Base-by-base conservation (phyloP, 1,139 yeast species). In the Geotrichum klebahnii region DNA sequence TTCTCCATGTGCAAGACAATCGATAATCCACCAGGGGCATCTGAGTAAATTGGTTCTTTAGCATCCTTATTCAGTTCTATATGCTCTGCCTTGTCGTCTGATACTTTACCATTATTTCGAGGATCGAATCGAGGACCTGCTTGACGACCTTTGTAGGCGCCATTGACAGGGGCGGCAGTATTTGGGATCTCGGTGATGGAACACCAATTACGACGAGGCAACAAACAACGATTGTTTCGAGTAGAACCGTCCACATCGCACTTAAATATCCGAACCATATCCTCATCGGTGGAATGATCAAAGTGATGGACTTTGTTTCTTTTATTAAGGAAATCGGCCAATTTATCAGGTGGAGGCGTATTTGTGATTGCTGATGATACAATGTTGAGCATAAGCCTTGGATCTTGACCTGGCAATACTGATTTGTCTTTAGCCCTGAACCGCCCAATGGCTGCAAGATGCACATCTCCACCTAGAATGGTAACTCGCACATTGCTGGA, bases 401-500 rank as follows among this genome's bases (percentile, higher is more conserved):
- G 83, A 66, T 90, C 97, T 28, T 70, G 63, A 59, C 81, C 82
- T 0, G 94, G 89, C 31, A 69, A 59, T 6, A 70, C 65, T n/a
- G 74, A 60, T 8, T 76, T 84, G 49, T 72, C 62, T 55, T 78
- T 80, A 16, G 89, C 73, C 61, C 79, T 78, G 66, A 90, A 77
- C 59, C 96, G 75, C 14, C 96, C 95, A 55, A 89, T 69, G 51
- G 90, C 85, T 52, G 92, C 82, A 61, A 90, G 74, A 68, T 92
- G 98, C 44, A 92, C 97, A 64, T 90, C 98, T 20, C 98, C 98
- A 8, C 90, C 80, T 39, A 90, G 72, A 54, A 90, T 82, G 5
- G 97, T 88, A 50, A 90, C 69, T 59, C 98, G 75, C 5, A 85
- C 80, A 2, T 83, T 82, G 57, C 77, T 67, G 26, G 68, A 59